Conservation (phyloP, 2,329 filamentous ascomycete genomes). For the Microcyclospora tardicrescens region DNA sequence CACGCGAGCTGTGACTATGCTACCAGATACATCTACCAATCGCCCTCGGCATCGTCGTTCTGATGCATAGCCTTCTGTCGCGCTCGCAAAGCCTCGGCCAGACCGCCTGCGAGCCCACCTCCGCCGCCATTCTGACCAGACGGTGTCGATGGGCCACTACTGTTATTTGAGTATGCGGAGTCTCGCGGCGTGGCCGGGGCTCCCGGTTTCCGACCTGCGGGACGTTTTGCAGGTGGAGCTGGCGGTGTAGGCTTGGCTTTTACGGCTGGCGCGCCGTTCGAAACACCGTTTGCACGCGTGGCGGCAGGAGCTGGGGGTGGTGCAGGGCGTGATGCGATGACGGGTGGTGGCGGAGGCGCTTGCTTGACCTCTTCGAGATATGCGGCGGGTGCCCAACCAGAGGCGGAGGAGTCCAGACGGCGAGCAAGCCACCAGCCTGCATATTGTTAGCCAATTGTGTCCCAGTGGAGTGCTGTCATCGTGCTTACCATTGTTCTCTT, state of each 20-base stretch:
- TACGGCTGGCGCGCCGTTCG: conserved; percentile 27
- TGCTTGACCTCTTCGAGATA: conserved; percentile 74
- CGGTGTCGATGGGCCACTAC: conserved; percentile 25
- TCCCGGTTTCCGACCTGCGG: conserved; percentile 59
- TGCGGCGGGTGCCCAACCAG: conserved; percentile 87
- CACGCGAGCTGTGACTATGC: no score
- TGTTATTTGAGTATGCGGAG: conserved; percentile 33
- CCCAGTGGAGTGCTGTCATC: neutral
- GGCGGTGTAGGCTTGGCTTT: conserved; percentile 59
- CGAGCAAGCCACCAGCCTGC: conserved; percentile 94
- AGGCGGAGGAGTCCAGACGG: conserved; percentile 51
- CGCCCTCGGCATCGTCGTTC: no score
- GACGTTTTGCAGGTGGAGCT: conserved; percentile 68
- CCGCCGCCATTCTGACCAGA: conserved; percentile 26
- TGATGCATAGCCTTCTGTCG: conserved; percentile 37
- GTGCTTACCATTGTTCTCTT: conserved; percentile 78
- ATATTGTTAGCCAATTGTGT: conserved; percentile 11
- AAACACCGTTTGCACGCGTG: conserved; percentile 23
- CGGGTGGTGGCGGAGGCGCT: conserved; percentile 42
- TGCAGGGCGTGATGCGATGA: conserved; percentile 36
- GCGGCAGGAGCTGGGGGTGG: conserved; percentile 46
- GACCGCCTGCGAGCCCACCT: conserved; percentile 34
- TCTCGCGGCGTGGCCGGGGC: conserved; percentile 57
- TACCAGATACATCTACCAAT: no score
- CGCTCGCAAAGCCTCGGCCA: conserved; percentile 37